Evolutionary conservation across 208 protist genomes (phyloP), one percentile per base, ranked within the genome.

Genomic region (Crithidia acanthocephali): DNA sequence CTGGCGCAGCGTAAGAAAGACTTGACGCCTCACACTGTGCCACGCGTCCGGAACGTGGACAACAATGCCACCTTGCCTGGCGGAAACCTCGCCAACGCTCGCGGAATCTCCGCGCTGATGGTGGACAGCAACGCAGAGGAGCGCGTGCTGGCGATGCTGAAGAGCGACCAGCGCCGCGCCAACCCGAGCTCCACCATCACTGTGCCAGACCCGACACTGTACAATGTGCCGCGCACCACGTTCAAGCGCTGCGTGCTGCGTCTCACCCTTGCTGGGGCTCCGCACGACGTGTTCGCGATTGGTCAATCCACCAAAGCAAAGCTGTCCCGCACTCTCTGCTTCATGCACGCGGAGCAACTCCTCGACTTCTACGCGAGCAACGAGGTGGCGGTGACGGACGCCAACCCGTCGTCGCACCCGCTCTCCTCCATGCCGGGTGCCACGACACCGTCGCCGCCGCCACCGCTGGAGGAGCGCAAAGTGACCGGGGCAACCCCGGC

Each of bases 321-420:
- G 62, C 60, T 57, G 9, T 84, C 91, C 0, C 67, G 67, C 32
- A 68, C 74, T 20, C 72, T 95, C 7, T 95, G 88, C 66, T 92
- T 72, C 72, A 90, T 94, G 86, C 91, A 95, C 68, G 91, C 86
- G 7, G 59, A 68, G 22, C 33, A 65, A 22, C 83, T 95, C 13
- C 82, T 95, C n/a, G 83, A 94, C 64, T 76, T 91, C 70, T 88
- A 82, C 62, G 82, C 74, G 28, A 77, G 63, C 50, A 37, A 7
- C 20, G 10, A 28, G 23, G 27, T 57, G 2, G 11, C 52, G 4
- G 60, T 4, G 22, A n/a, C 23, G 8, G 10, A 2, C 11, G 28
- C 23, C 25, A 16, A n/a, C n/a, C n/a, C 50, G 15, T 8, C 1
- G 28, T 8, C 23, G 18, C 22, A 23, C 45, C 20, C 13, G 37